Evolutionary conservation across 805 yeast genomes (phyloP).

Genomic region (Starmera quercuum): DNA sequence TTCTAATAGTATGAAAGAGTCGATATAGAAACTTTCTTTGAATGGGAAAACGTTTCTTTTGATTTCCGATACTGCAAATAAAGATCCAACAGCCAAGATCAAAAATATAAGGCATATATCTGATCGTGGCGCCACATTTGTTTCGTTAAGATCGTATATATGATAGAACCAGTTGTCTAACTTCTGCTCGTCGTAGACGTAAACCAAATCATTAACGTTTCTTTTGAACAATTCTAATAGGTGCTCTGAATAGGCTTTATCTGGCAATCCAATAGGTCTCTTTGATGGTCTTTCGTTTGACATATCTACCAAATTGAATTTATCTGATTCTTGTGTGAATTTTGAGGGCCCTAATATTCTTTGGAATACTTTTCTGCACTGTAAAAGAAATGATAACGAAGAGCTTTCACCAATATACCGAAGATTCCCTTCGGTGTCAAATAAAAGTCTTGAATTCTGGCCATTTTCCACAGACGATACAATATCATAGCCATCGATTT

Average conservation of each 20-base stretch:
- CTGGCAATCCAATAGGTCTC: slow-evolving; percentile 22
- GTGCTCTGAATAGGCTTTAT: slow-evolving; percentile 21
- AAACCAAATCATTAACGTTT: slow-evolving; percentile 32
- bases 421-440: slow-evolving; percentile 27
- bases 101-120: slow-evolving; percentile 29
- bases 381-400: slow-evolving; percentile 32
- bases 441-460: slow-evolving; percentile 22
- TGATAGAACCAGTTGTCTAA: slow-evolving; percentile 22
- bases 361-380: slow-evolving; percentile 30
- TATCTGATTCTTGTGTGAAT: slow-evolving; percentile 31
- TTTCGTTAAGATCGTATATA: slow-evolving; percentile 22
- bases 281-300: slow-evolving; percentile 12
- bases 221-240: slow-evolving; percentile 25
- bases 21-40: slow-evolving; percentile 13
- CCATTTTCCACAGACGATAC: slow-evolving; percentile 12
- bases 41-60: slow-evolving; percentile 18
- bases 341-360: slow-evolving; percentile 24
- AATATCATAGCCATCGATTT: slow-evolving; percentile 4
- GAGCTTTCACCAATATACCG: slow-evolving; percentile 36
- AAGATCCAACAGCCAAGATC: slow-evolving; percentile 33
- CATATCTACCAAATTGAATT: slow-evolving; percentile 27
- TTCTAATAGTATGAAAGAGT: slow-evolving; percentile 27
- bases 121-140: slow-evolving; percentile 17
- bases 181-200: slow-evolving; percentile 29
- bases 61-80: slow-evolving; percentile 26